Base-by-base conservation (phyloP, 768 basidiomycete genomes). In the Pisolithus sp. region DNA sequence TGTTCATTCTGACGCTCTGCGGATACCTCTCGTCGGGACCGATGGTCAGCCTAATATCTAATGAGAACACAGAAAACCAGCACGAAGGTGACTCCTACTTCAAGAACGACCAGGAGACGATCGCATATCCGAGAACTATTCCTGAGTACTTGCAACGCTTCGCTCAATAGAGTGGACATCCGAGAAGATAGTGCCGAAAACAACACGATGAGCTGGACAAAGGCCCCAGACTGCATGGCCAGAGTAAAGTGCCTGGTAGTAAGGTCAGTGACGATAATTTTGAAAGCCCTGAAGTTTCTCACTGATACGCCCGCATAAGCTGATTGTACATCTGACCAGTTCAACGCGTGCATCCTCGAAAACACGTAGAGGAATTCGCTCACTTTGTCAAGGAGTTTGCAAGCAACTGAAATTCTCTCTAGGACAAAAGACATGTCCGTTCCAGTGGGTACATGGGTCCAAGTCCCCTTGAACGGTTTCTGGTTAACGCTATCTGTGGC, bases 211-310 rank as follows among this genome's bases (percentile, higher is more conserved):
- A 87, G 62, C 54, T 85, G 84, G 12, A 86, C 71, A 59, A 92
- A 92, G 17, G 86, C 82, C 17, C 83, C 86, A 1, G 80, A 76
- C 62, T 85, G 85, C 74, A 91, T 78, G 31, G 79, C 77, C 23
- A 82, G 71, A 26, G 72, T 68, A 53, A 89, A 81, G 26, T 77
- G 77, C 42, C 88, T 91, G 46, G 41, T 31, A 23, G 46, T 41
- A 49, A 17, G 37, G 46, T 18, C 49, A 37, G 37, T 49, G 46
- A 36, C 13, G 18, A 13, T n/a, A 23, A 5, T 49, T 8, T 34
- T 50, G 36, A 37, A 43, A 12, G 10, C 48, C 15, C 12, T 51
- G 10, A 39, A 34, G 43, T 41, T 51, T 54, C 76, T 54, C 55
- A 86, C 88, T 65, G 64, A 63, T 82, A 84, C 13, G 79, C 79